Base-by-base conservation (phyloP, 441 rosid species). In the Populus tomentosa region DNA sequence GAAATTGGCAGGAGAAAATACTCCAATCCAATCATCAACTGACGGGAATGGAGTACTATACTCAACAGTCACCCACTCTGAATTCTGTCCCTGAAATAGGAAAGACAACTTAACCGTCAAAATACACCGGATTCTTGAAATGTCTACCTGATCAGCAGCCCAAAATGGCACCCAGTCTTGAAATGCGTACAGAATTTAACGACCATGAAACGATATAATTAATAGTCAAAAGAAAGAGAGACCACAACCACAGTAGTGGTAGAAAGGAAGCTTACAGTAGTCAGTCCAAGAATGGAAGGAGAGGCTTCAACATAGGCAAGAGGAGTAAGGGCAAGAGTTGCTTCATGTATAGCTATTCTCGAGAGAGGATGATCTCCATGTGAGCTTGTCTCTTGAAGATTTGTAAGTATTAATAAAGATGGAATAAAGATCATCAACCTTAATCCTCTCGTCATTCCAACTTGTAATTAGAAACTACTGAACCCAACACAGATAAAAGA, bases 11-110 rank as follows among this genome's bases (percentile, higher is more conserved):
- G 98, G 97, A 76, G 98, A 94, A 81, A 94, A 92, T 73, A 94
- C 97, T 77, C 92, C 98, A 82, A 94, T 89, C 96, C 98, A 94
- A 78, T 94, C 94, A 85, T 85, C 92, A 80, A 71, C 71, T n/a
- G 94, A 88, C 62, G 97, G 96, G 73, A 77, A 80, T 13, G 87
- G 86, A 79, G 84, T 84, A 70, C 76, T 71, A 72, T 80, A 91
- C 53, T 87, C 86, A 70, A 94, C 83, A 24, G 83, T 83, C 65
- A 92, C 85, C 87, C 87, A 84, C 71, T 89, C 94, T 6, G 89
- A 75, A 72, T 87, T 90, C 84, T 85, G 87, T 72, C 94, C 96
- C 98, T 91, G 75, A 75, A 75, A 74, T 14, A 66, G 59, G 16
- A 3, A 3, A 70, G 63, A 16, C 38, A 28, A 18, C 26, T 10